Base-by-base conservation (phyloP, 2,329 filamentous ascomycete genomes). In the Penicillium olsonii region DNA sequence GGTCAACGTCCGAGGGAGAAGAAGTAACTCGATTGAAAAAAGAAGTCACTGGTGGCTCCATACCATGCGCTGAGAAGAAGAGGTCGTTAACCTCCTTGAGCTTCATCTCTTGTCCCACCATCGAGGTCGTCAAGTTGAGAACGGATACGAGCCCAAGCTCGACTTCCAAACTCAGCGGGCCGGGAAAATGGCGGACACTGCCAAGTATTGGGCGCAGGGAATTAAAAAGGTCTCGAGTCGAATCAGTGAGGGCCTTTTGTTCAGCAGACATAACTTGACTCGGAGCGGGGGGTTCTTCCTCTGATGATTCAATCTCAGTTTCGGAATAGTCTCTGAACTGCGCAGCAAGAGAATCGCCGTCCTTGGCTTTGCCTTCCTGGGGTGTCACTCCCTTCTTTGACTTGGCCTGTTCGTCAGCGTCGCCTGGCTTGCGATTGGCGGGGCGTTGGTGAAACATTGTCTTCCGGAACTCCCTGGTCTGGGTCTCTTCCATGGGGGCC, bases 21-120 rank as follows among this genome's bases (percentile, higher is more conserved):
- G 64, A 63, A n/a, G 72, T 75, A 14, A 75, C 46, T 37, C 65
- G 61, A 37, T 66, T 64, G 29, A 67, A 63, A 45, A 75, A 75
- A 7, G 59, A 64, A 1, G 67, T 67, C 7, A 59, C 61, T 12
- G 66, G 66, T 2, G 61, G 52, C 5, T 46, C 42, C 27, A 68
- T 35, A 19, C 62, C 59, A 43, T 59, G 59, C 3, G 48, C 48
- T 12, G 69, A 63, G 8, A 66, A 62, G 39, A 75, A 74, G 2
- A 69, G 10, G 50, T 17, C 59, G 56, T 69, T 69, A 70, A 41
- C 40, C 19, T 55, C 54, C 20, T 42, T 48, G 44, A 56, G 37
- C 17, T 52, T 24, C 45, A 48, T 43, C n/a, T 48, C 45, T 15
- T 7, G 24, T 17, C 27, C 33, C 9, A 37, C 15, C 2, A n/a